Conservation (phyloP, 805 yeast genomes). For the Myxozyma vanderwaltii region DNA sequence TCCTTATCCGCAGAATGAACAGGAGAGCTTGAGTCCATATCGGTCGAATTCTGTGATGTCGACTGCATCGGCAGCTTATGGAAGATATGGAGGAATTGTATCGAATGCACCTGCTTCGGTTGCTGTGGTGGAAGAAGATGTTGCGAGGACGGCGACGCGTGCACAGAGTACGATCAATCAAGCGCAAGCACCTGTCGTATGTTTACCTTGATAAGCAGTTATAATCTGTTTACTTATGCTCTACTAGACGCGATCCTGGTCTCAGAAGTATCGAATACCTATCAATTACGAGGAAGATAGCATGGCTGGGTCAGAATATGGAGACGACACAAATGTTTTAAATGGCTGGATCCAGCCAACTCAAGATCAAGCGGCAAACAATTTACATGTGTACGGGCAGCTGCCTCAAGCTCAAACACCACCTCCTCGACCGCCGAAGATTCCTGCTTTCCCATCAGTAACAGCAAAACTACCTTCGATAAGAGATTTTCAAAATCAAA, state of each 20-base stretch:
- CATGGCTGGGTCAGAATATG: not conserved
- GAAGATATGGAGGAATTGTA: conserved; percentile 4
- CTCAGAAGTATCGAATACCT: not conserved
- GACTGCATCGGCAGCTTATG: not conserved
- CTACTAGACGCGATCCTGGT: not conserved
- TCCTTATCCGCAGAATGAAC: too few species aligned
- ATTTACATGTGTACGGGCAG: not conserved
- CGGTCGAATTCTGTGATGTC: not conserved
- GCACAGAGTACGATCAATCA: not conserved
- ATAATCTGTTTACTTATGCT: too few species aligned
- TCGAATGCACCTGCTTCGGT: not conserved
- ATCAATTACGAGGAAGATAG: conserved; percentile 4
- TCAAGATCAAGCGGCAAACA: not conserved
- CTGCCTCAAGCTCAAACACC: not conserved
- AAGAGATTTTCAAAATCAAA: not conserved
- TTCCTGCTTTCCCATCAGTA: not conserved
- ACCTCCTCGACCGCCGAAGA: not conserved
- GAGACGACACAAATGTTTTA: not conserved
- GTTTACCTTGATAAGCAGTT: not conserved
- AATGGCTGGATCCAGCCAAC: not conserved
- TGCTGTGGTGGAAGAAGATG: not conserved
- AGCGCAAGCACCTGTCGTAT: not conserved
- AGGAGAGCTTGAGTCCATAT: not conserved
- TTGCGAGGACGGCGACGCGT: not conserved
- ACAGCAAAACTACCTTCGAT: not conserved